Conservation (phyloP, 176 grass and related monocot genomes). For the Carex pumila region DNA sequence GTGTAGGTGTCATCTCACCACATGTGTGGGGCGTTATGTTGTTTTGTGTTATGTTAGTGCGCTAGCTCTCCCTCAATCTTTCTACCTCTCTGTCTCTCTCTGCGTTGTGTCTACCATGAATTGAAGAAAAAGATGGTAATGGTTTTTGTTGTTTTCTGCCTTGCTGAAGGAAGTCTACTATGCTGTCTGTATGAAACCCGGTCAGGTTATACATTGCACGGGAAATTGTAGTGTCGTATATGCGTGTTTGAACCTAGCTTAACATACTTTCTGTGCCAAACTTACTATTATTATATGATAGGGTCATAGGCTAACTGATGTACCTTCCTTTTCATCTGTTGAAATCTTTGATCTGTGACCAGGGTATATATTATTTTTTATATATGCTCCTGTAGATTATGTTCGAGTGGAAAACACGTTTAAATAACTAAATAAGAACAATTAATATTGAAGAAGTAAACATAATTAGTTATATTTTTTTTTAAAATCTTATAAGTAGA, state of each 20-base stretch:
- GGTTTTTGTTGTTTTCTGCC: slow-evolving; percentile 22
- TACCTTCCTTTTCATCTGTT: not conserved
- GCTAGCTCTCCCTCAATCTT: not conserved
- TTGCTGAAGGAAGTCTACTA: slow-evolving; percentile 11
- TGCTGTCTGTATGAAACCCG: slow-evolving; percentile 12
- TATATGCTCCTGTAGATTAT: no score
- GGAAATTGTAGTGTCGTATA: not conserved
- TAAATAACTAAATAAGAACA: no score
- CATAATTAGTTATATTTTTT: no score
- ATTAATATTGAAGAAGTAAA: no score
- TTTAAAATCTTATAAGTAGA: no score
- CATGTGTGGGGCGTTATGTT: slow-evolving; percentile 37
- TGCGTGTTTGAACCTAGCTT: not conserved
- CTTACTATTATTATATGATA: not conserved
- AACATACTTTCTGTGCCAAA: not conserved
- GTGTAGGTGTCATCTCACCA: slow-evolving; percentile 72
- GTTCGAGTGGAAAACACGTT: no score
- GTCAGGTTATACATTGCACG: not conserved
- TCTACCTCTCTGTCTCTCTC: not conserved
- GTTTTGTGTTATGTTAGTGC: slow-evolving; percentile 14
- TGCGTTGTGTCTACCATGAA: not conserved
- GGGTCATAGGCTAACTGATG: not conserved
- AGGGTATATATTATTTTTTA: no score
- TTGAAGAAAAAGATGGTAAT: not conserved
- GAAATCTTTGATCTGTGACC: not conserved